Evolutionary conservation across 805 yeast genomes (phyloP), one percentile per base, ranked within the genome.

Genomic region (Candida montana): DNA sequence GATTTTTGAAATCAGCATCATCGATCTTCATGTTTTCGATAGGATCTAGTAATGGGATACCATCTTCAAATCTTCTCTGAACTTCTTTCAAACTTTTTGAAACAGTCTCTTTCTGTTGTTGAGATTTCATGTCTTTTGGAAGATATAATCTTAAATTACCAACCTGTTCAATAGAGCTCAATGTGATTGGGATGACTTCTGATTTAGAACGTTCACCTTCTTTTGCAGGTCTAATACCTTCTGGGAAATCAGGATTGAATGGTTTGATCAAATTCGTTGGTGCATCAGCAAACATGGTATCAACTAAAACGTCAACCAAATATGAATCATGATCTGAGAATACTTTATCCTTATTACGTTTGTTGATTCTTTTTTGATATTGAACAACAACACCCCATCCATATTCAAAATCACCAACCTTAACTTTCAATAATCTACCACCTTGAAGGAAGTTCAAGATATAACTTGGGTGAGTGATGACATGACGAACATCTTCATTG

Each of bases 351-450:
- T 77, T 75, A 49, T 75, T 72, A 57, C 83, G 73, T 55, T 79
- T 83, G 54, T 69, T 76, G 35, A 65, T 63, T 59, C 98, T 74
- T 62, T 88, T 90, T 32, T 76, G 70, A 52, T 81, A 85, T 35
- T 79, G 77, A 10, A 85, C 79, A 11, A 90, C 93, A 58, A 86
- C 83, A 44, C 91, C 96, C 99, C 99, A 93, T n/a, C 96, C 97
- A 59, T 89, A 95, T 46, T 88, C 84, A 35, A 74, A 63, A 7
- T 66, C 68, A 17, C 62, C 64, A 37, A 90, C 71, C 41, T 71
- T 72, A 11, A 90, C 77, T 52, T 80, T 78, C 27, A 90, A 64
- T 44, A 93, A 73, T 62, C 99, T 77, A 24, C 99, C 99, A 13
- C 86, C 80, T 61, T 89, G 95, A 54, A 93, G 67, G 59, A 85